phyloP scores from a whole-genome alignment of 805 yeast species.

The Martiniozyma abietophila region DNA sequence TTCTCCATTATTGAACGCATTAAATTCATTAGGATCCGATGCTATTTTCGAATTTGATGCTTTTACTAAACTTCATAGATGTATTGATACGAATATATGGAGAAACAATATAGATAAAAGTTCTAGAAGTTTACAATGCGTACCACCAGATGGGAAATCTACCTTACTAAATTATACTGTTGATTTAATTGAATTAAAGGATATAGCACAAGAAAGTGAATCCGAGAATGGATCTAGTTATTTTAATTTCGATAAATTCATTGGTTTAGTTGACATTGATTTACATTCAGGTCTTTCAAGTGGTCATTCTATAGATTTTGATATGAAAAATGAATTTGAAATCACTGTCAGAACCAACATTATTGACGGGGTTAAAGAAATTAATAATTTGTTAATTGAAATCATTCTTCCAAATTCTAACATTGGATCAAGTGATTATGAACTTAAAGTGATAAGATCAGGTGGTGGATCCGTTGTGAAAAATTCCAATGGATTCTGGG shows the following conservation, averaged over 20 bases:
- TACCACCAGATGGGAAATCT: constrained; percentile 84
- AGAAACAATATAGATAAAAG: constrained; percentile 10
- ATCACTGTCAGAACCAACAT: constrained; percentile 20
- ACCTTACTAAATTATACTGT: constrained; percentile 54
- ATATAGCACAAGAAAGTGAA: constrained; percentile 3
- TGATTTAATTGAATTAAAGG: constrained; percentile 32
- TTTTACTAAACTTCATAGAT: constrained; percentile 48
- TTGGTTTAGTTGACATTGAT: constrained; percentile 51
- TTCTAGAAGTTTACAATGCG: constrained; percentile 48
- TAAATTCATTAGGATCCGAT: constrained; percentile 1
- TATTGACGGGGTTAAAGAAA: constrained; percentile 26
- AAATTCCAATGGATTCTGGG: constrained; percentile 4
- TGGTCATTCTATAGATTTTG: constrained; percentile 7
- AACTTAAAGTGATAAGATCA: constrained; percentile 9
- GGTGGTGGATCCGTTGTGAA: constrained; percentile 10
- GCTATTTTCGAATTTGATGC: constrained; percentile 20
- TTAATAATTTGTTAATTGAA: constrained; percentile 39
- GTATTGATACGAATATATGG: constrained; percentile 54
- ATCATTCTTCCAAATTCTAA: constrained; percentile 21
- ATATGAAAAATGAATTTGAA: constrained; percentile 49
- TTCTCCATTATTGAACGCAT: constrained; percentile 24
- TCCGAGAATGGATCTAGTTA: constrained; percentile 10
- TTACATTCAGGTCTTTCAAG: constrained; percentile 44
- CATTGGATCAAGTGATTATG: constrained; percentile 4
- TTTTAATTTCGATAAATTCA: constrained; percentile 22